A percentile compares a stretch with the other conserved stretches of the same genome.
phyloP scores from a whole-genome alignment of 176 grass and related monocot genomes.

The Tillandsia leiboldiana region DNA sequence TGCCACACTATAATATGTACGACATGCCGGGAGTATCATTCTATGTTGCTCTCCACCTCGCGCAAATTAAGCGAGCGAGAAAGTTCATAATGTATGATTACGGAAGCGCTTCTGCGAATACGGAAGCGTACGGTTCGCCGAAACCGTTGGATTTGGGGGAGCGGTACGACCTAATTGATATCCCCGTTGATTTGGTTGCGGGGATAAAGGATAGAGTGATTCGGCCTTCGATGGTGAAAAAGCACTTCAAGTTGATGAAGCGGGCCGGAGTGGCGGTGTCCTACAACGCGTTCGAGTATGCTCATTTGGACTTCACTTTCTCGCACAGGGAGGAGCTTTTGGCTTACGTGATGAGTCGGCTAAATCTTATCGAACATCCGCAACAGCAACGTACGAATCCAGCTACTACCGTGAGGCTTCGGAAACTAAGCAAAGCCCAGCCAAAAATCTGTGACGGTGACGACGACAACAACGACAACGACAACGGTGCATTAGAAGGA shows the following conservation, averaged over 20 bases:
- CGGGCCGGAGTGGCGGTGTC: slow-evolving; percentile 61
- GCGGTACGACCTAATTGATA: slow-evolving; percentile 65
- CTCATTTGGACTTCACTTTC: slow-evolving; percentile 97
- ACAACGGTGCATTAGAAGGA: not conserved
- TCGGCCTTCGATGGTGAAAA: slow-evolving; percentile 87
- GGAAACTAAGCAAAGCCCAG: slow-evolving; percentile 37
- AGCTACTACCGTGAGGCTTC: slow-evolving; percentile 25
- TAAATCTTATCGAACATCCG: slow-evolving; percentile 28
- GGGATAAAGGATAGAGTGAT: slow-evolving; percentile 72
- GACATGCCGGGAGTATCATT: slow-evolving; percentile 98
- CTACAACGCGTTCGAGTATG: slow-evolving; percentile 95
- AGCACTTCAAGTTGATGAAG: slow-evolving; percentile 76
- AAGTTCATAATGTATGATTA: slow-evolving; percentile 95
- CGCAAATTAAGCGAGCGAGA: slow-evolving; percentile 71
- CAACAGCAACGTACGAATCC: slow-evolving; percentile 34
- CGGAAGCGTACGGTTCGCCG: slow-evolving; percentile 68
- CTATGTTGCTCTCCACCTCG: slow-evolving; percentile 76
- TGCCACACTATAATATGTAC: slow-evolving; percentile 97
- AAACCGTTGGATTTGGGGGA: slow-evolving; percentile 76
- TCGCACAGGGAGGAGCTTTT: slow-evolving; percentile 88
- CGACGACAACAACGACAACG: not conserved
- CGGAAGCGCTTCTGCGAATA: slow-evolving; percentile 52
- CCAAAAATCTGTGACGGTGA: slow-evolving; percentile 15
- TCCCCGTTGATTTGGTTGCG: slow-evolving; percentile 74
- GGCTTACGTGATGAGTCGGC: slow-evolving; percentile 76